A percentile compares a stretch with the other conserved stretches of the same genome.
Conservation (phyloP, 139 green algal species). For the Picochlorum sp. region DNA sequence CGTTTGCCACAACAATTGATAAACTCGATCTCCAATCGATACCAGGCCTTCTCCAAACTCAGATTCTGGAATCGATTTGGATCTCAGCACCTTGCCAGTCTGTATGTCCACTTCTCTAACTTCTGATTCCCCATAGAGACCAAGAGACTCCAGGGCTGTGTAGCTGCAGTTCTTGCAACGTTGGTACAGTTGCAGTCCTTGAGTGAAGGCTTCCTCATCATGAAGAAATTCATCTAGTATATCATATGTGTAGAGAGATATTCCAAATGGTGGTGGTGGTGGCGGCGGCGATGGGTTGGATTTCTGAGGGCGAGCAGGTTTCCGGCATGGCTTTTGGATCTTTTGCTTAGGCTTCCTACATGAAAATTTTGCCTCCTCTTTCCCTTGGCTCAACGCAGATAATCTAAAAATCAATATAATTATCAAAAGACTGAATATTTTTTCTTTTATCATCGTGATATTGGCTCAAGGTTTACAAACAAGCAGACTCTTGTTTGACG, state of each 20-base stretch:
- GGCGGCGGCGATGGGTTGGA: background rate
- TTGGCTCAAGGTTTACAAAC: too few relatives aligned
- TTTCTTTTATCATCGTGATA: too few relatives aligned
- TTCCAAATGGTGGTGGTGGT: background rate
- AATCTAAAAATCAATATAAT: too few relatives aligned
- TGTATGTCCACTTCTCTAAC: slow-evolving; percentile 52
- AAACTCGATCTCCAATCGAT: slow-evolving; percentile 43
- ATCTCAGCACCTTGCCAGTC: slow-evolving; percentile 38
- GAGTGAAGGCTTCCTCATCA: slow-evolving; percentile 67
- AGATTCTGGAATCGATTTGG: slow-evolving; percentile 6
- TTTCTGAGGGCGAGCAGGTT: background rate
- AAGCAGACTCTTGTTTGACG: too few relatives aligned
- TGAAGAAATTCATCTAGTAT: slow-evolving; percentile 56
- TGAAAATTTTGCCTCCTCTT: too few relatives aligned
- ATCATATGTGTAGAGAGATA: slow-evolving; percentile 28
- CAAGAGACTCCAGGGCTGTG: slow-evolving; percentile 68
- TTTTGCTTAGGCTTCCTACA: too few relatives aligned
- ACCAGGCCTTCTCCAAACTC: slow-evolving; percentile 74
- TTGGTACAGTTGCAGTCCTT: slow-evolving; percentile 62
- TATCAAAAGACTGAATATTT: too few relatives aligned
- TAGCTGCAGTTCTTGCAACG: slow-evolving; percentile 46
- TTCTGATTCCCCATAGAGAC: slow-evolving; percentile 55
- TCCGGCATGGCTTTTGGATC: background rate
- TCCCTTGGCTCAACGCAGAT: too few relatives aligned
- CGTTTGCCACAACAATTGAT: slow-evolving; percentile 62